phyloP scores from a whole-genome alignment of 768 basidiomycete species.

The Chalciporus chontae region DNA sequence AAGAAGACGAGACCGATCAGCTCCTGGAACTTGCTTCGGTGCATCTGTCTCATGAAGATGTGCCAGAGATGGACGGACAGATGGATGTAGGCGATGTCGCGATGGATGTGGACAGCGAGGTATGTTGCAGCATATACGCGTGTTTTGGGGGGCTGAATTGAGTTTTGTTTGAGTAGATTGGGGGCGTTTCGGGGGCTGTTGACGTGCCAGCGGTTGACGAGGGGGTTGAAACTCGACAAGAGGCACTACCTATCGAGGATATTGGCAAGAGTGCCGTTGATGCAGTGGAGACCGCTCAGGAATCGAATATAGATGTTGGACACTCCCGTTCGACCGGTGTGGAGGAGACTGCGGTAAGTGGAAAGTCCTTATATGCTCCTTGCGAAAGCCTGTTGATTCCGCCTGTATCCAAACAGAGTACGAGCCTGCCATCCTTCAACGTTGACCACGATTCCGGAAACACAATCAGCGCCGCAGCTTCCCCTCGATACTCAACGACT shows the following conservation, averaged over 20 bases:
- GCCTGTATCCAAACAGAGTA: slow-evolving; percentile 3
- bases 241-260: not conserved
- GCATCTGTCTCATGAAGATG: slow-evolving; percentile 11
- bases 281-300: not conserved
- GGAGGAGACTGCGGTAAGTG: not conserved
- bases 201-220: slow-evolving; percentile 2
- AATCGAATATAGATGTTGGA: not conserved
- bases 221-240: not conserved
- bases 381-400: not conserved
- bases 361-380: not conserved
- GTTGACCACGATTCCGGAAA: not conserved
- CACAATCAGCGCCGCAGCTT: not conserved
- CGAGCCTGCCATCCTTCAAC: not conserved
- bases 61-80: not conserved
- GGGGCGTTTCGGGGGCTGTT: slow-evolving; percentile 1
- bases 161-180: not conserved
- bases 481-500: not conserved
- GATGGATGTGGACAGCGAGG: slow-evolving; percentile 10
- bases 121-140: not conserved
- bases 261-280: not conserved
- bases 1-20: slow-evolving; percentile 15
- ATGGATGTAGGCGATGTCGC: not conserved
- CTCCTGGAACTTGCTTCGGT: slow-evolving; percentile 25
- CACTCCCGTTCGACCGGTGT: not conserved
- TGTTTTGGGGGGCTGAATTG: too few relatives aligned